Evolutionary conservation across 257 asterid species (phyloP).

Genomic region (Asclepias syriaca): DNA sequence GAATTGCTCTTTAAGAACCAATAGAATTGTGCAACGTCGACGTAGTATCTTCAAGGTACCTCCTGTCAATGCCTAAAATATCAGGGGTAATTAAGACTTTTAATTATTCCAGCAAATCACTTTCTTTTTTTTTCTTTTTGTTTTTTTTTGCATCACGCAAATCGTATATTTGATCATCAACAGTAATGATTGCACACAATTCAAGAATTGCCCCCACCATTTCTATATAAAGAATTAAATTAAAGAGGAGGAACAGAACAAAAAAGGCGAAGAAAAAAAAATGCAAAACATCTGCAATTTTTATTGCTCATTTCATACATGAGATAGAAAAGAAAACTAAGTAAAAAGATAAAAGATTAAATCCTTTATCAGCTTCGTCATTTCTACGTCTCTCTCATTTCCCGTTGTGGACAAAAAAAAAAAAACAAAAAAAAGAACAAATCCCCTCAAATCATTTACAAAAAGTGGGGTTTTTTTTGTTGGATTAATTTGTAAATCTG

Average conservation of each 20-base stretch:
- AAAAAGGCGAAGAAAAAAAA: no score
- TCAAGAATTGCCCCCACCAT: not conserved
- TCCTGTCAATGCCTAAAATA: not conserved
- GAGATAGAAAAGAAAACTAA: not conserved
- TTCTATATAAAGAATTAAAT: not conserved
- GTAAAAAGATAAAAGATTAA: not conserved
- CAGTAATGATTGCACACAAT: conserved; percentile 9
- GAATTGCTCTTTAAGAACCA: not conserved
- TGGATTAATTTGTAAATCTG: not conserved
- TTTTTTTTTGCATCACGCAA: no score
- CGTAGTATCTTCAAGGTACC: no score
- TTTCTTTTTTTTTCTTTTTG: no score
- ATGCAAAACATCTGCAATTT: not conserved
- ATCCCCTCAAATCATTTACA: not conserved
- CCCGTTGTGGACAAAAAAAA: not conserved
- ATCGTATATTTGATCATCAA: not conserved
- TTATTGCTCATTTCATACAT: not conserved
- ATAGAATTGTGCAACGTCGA: not conserved
- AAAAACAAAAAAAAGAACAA: not conserved
- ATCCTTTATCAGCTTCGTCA: not conserved
- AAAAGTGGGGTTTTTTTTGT: not conserved
- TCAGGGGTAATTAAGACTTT: not conserved
- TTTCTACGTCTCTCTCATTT: not conserved
- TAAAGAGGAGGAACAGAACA: not conserved
- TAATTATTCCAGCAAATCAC: not conserved